Base-by-base conservation (phyloP, 1,284 basidiomycete species). In the Cystobasidium slooffiae region DNA sequence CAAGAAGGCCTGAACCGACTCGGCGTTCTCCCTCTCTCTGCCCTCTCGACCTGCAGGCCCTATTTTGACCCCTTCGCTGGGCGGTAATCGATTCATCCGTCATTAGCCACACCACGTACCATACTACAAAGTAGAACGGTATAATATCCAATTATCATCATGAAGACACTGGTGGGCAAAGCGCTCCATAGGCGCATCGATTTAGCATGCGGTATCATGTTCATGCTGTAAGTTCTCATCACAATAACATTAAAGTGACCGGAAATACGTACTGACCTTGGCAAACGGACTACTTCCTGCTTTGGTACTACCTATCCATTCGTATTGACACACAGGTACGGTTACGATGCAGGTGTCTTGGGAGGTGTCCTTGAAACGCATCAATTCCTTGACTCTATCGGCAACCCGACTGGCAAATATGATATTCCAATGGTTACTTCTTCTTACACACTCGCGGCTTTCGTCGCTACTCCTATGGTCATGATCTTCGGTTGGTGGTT, bases 291-390 rank as follows among this genome's bases (percentile, higher is more conserved):
- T 24, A 9, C 12, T 20, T 8, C 39, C 14, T 24, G 6, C 44
- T 7, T 37, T 22, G 16, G 37, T 16, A 12, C 46, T 24, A 8
- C 39, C 61, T 64, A 43, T 43, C 37, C 18, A 9, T 10, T 64
- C 8, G 1, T 24, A 55, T 6, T 56, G 39, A 24, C 4, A 24
- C 9, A 69, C 18, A 72, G 72, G 20, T 74, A 67, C 44, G 72
- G 72, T 8, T 74, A 74, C 31, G 72, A 74, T 68, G 72, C 72
- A 37, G 72, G 72, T 49, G 72, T 74, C 6, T 46, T 74, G 47
- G 72, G 72, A 16, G 72, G 72, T 24, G 72, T 74, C 5, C 31
- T 74, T 16, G 63, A 67, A n/a, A 74, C 72, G 4, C 64, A 24
- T 6, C 72, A 74, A 53, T 74, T 74, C 55, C 55, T 74, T 5